These are phyloP conservation scores for Polysphondylium violaceum DNA, from an alignment of 78 protist genomes.

Conservation along the genomic window DNA sequence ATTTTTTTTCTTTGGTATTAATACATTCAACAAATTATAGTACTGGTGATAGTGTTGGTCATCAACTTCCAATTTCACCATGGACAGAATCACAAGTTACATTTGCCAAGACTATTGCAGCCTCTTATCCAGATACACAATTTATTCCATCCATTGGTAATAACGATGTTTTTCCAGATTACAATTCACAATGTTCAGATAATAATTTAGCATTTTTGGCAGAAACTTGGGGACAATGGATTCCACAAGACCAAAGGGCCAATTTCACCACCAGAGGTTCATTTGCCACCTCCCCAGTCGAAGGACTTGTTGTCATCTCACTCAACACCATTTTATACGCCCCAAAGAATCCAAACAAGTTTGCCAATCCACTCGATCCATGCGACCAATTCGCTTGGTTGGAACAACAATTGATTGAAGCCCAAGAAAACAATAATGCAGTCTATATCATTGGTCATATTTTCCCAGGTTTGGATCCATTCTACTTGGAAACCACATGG, in stretches of 20 bases:
- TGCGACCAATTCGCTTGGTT: constrained; percentile 74
- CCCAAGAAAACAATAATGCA: neutral
- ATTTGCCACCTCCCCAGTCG: constrained; percentile 13
- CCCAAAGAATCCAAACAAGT: constrained; percentile 3
- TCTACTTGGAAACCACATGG: constrained; percentile 42
- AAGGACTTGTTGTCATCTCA: constrained; percentile 35
- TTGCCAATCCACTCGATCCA: constrained; percentile 42
- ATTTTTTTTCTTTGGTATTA: neutral
- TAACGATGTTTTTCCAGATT: constrained; percentile 81
- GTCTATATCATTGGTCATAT: constrained; percentile 76
- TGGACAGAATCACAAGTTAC: constrained; percentile 43
- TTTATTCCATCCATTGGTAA: constrained; percentile 75
- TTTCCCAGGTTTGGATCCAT: constrained; percentile 79
- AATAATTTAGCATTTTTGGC: constrained; percentile 36
- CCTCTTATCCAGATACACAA: neutral
- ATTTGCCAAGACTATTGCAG: constrained; percentile 8
- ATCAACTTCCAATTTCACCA: constrained; percentile 26
- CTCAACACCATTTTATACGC: constrained; percentile 61
- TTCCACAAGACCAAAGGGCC: constrained; percentile 28
- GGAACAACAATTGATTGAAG: constrained; percentile 10
- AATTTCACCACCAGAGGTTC: constrained; percentile 30
- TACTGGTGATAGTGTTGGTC: constrained; percentile 74
- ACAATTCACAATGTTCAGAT: constrained; percentile 63
- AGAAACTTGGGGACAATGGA: constrained; percentile 50
- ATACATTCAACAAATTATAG: too few relatives aligned